These are phyloP conservation scores for Skeletonema tropicum DNA, from an alignment of 108 stramenopile genomes.

Conservation along the genomic window DNA sequence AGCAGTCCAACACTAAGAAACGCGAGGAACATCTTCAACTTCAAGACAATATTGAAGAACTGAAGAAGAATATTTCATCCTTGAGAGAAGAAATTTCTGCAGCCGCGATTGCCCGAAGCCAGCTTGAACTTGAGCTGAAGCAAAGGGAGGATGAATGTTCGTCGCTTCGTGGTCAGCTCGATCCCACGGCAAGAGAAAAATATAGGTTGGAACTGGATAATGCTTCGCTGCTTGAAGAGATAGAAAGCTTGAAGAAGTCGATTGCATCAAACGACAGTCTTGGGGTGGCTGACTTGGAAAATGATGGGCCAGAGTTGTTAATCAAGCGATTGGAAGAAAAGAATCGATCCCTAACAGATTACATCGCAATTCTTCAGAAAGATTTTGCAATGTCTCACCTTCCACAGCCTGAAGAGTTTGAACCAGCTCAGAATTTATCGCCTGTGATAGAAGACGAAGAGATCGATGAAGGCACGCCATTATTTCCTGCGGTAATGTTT, in stretches of 20 bases:
- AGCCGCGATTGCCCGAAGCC: constrained; percentile 27
- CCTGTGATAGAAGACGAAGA: neutral
- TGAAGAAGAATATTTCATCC: constrained; percentile 25
- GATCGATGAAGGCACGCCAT: neutral
- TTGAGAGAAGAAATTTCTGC: constrained; percentile 39
- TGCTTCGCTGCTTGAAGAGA: constrained; percentile 21
- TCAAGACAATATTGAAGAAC: constrained; percentile 12
- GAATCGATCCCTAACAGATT: constrained; percentile 17
- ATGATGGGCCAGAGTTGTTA: neutral
- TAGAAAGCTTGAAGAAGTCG: constrained; percentile 19
- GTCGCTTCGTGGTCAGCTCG: constrained; percentile 16
- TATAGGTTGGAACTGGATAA: constrained; percentile 36
- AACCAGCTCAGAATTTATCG: neutral
- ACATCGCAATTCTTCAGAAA: constrained; percentile 17
- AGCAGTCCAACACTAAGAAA: constrained; percentile 2
- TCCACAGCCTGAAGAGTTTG: neutral
- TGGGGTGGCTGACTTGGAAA: neutral
- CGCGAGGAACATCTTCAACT: constrained; percentile 17
- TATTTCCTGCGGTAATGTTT: constrained; percentile 13
- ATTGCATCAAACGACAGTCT: neutral
- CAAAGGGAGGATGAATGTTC: constrained; percentile 22
- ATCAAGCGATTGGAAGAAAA: constrained; percentile 22
- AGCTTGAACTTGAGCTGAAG: constrained; percentile 30
- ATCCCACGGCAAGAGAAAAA: constrained; percentile 35
- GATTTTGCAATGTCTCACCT: constrained; percentile 22